A percentile compares a stretch with the other conserved stretches of the same genome.
Conservation (phyloP, 176 grass and related monocot species). For the Rhynchospora pubera region DNA sequence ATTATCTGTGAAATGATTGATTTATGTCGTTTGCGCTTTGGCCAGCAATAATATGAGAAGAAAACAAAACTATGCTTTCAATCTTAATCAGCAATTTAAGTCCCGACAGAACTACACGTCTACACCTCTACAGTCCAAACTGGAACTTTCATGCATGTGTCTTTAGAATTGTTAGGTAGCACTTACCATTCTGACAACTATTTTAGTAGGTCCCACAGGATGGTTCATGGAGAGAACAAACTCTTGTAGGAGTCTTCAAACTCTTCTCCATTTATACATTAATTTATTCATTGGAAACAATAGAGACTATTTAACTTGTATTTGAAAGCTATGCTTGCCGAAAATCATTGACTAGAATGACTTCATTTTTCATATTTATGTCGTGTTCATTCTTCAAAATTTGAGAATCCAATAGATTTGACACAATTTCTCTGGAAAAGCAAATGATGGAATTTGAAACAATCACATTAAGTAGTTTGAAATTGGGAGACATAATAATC, state of each 20-base stretch:
- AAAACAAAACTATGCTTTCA: background rate
- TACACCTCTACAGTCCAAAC: background rate
- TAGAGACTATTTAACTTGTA: background rate
- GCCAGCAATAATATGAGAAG: background rate
- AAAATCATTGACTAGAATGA: background rate
- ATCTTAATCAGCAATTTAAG: background rate
- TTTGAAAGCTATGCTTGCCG: background rate
- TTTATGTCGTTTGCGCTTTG: background rate
- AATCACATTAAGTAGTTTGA: background rate
- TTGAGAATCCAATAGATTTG: background rate
- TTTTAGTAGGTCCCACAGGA: background rate
- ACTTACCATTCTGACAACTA: background rate
- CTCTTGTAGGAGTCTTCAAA: background rate
- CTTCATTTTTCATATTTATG: background rate
- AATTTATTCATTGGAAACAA: background rate
- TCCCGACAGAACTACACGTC: background rate
- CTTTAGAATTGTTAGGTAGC: background rate
- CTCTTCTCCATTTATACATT: background rate
- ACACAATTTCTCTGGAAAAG: background rate
- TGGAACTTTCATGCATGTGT: too few species aligned
- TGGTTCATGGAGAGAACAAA: background rate
- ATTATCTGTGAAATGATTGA: background rate
- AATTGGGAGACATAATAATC: background rate
- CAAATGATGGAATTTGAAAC: background rate
- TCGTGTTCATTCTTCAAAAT: background rate